Percentiles rank a stretch among this genome's conserved stretches.
Conservation (phyloP, 1,284 basidiomycete genomes). For the Ceratobasidium sp. region DNA sequence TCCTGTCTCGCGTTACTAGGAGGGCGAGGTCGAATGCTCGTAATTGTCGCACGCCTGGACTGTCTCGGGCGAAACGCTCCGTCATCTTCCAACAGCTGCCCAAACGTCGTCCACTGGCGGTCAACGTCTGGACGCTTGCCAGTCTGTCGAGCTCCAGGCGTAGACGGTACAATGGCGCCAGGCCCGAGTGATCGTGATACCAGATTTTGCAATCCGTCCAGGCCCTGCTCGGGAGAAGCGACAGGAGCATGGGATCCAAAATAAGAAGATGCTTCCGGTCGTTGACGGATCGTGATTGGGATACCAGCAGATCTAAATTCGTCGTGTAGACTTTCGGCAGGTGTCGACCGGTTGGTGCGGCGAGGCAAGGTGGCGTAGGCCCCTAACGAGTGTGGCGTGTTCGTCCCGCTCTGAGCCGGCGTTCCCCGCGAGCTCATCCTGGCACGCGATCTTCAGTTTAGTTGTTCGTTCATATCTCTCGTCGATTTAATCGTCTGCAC, state of each 20-base stretch:
- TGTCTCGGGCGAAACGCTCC: constrained; percentile 50
- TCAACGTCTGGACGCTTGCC: constrained; percentile 34
- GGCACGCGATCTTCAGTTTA: neutral
- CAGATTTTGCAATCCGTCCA: constrained; percentile 13
- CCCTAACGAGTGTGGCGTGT: constrained; percentile 14
- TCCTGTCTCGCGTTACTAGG: constrained; percentile 45
- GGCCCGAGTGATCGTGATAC: constrained; percentile 13
- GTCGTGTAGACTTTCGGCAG: neutral
- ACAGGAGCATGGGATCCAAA: constrained; percentile 20
- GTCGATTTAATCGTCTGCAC: neutral
- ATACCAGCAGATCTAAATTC: too few relatives aligned
- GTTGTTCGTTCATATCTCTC: too few relatives aligned
- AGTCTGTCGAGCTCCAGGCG: neutral
- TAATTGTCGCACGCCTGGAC: neutral
- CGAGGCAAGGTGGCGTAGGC: constrained; percentile 22
- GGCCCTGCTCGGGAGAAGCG: constrained; percentile 15
- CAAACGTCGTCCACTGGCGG: constrained; percentile 71
- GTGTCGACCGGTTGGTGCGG: constrained; percentile 6
- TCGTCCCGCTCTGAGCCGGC: constrained; percentile 23
- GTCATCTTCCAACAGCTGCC: constrained; percentile 72
- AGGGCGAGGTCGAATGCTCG: constrained; percentile 44
- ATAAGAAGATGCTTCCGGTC: neutral
- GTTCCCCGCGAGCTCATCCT: constrained; percentile 14
- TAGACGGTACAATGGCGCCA: neutral
- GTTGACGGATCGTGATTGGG: neutral